Conservation (phyloP, 1,284 basidiomycete genomes). For the Pseudozyma flocculosa region DNA sequence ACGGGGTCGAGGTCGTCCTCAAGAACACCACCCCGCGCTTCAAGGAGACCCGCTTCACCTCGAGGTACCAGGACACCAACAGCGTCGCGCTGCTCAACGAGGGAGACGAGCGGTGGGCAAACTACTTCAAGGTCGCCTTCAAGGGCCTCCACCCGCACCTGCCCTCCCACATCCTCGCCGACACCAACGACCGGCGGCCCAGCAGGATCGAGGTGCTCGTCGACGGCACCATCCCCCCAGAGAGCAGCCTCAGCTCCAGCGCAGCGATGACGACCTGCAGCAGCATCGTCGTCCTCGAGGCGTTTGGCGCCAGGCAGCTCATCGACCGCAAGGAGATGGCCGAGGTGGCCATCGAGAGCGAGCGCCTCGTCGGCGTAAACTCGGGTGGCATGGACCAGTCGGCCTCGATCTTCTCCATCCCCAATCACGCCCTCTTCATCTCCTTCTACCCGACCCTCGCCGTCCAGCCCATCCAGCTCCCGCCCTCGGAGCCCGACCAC, state of each 20-base stretch:
- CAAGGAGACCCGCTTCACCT: constrained; percentile 28
- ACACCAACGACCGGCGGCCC: constrained; percentile 13
- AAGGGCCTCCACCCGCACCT: constrained; percentile 53
- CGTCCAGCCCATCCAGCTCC: constrained; percentile 32
- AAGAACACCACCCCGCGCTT: constrained; percentile 47
- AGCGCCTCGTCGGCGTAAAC: constrained; percentile 53
- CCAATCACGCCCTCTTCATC: constrained; percentile 49
- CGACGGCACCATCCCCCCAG: constrained; percentile 54
- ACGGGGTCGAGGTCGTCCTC: constrained; percentile 19
- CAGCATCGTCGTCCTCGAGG: constrained; percentile 50
- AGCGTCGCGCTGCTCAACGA: constrained; percentile 35
- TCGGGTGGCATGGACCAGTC: constrained; percentile 57
- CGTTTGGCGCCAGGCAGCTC: constrained; percentile 38
- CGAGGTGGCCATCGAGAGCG: constrained; percentile 52
- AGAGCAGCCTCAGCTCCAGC: constrained; percentile 42
- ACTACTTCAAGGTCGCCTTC: constrained; percentile 56
- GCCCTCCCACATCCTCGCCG: constrained; percentile 17
- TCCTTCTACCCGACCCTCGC: constrained; percentile 46
- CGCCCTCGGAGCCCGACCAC: constrained; percentile 24
- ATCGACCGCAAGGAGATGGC: constrained; percentile 51
- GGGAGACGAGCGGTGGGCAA: constrained; percentile 52
- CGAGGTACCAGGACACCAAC: constrained; percentile 19
- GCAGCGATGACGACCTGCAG: constrained; percentile 56
- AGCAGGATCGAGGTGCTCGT: constrained; percentile 47
- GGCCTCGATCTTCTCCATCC: constrained; percentile 51